Evolutionary conservation across 441 rosid genomes (phyloP).

Genomic region (Breynia disticha): DNA sequence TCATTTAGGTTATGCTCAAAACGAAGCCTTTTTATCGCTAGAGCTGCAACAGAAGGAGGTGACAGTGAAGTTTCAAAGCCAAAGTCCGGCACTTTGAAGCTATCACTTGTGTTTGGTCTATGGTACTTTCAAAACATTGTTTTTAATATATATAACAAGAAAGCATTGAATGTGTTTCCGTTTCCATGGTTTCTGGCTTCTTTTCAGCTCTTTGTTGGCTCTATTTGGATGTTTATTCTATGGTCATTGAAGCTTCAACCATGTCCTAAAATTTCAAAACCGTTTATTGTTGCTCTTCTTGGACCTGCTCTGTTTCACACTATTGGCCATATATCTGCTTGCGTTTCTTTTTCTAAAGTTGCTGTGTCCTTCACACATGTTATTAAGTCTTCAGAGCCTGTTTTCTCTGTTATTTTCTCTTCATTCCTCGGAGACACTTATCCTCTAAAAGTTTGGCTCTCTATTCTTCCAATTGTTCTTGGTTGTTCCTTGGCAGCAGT

Average conservation of each 20-base stretch:
- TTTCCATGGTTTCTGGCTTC: conserved; percentile 97
- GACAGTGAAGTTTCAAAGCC: conserved; percentile 20
- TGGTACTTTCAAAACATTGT: conserved; percentile 91
- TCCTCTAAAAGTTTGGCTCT: conserved; percentile 77
- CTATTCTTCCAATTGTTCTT: conserved; percentile 80
- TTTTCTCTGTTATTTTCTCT: conserved; percentile 78
- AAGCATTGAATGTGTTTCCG: conserved; percentile 76
- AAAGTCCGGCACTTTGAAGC: conserved; percentile 43
- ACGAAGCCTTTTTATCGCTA: conserved; percentile 27
- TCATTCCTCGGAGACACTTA: conserved; percentile 78
- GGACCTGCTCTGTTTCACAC: conserved; percentile 96
- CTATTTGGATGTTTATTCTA: conserved; percentile 71
- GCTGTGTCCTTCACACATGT: conserved; percentile 96
- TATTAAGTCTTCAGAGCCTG: conserved; percentile 91
- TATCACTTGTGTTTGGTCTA: conserved; percentile 64
- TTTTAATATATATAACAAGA: conserved; percentile 89
- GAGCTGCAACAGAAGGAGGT: conserved; percentile 38
- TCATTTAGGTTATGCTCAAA: conserved; percentile 22
- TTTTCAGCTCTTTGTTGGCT: conserved; percentile 88
- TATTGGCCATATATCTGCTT: conserved; percentile 88
- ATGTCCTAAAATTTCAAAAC: conserved; percentile 64
- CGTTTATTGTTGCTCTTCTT: conserved; percentile 70
- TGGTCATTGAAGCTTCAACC: conserved; percentile 83
- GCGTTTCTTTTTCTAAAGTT: conserved; percentile 93
- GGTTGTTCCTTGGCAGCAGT: conserved; percentile 91